Conservation (phyloP, 805 yeast species). For the Starmerella bombi region DNA sequence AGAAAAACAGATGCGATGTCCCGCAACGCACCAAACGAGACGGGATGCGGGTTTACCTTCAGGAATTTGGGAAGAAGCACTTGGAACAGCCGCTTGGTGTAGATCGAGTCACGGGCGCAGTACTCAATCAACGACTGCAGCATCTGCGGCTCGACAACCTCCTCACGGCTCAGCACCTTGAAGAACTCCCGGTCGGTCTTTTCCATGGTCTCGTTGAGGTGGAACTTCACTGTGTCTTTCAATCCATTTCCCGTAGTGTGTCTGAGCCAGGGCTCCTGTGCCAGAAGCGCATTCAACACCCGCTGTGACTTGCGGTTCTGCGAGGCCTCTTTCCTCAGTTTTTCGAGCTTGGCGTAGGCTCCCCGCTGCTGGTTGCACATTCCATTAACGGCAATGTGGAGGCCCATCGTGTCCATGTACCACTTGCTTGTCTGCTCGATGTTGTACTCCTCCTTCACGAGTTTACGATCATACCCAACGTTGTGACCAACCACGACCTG, state of each 20-base stretch:
- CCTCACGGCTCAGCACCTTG: constrained; percentile 39
- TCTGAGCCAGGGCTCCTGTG: constrained; percentile 69
- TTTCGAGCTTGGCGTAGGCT: constrained; percentile 40
- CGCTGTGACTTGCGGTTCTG: constrained; percentile 9
- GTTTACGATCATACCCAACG: constrained; percentile 79
- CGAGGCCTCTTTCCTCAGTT: constrained; percentile 15
- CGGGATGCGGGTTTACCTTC: constrained; percentile 76
- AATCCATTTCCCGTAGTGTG: constrained; percentile 67
- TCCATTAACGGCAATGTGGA: constrained; percentile 83
- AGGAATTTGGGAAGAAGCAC: constrained; percentile 59
- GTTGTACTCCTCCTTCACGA: constrained; percentile 72
- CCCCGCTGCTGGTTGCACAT: constrained; percentile 87
- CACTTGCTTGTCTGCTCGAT: constrained; percentile 55
- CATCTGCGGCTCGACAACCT: constrained; percentile 34
- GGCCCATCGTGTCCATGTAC: constrained; percentile 80
- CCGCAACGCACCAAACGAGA: constrained; percentile 75
- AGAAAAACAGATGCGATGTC: constrained; percentile 60
- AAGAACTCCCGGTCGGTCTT: constrained; percentile 59
- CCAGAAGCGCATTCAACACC: constrained; percentile 68
- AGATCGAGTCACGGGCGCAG: constrained; percentile 74
- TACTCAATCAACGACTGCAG: constrained; percentile 55
- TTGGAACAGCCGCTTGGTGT: constrained; percentile 57
- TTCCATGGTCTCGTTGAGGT: constrained; percentile 55
- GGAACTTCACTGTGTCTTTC: constrained; percentile 63
- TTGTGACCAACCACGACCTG: constrained; percentile 79